Evolutionary conservation across 2,329 filamentous ascomycete species (phyloP).

Genomic region (Nannizziopsis arthrosporioides): DNA sequence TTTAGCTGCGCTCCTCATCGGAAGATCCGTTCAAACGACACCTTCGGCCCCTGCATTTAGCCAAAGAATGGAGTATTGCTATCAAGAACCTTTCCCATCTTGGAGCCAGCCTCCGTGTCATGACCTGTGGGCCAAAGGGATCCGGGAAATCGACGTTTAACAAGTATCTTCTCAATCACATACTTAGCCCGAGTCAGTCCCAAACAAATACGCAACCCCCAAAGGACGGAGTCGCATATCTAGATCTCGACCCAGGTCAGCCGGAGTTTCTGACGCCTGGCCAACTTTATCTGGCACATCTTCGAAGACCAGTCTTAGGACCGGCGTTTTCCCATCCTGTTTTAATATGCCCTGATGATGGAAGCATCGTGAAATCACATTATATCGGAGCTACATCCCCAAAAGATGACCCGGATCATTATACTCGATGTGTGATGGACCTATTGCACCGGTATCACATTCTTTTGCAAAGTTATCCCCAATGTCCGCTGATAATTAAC

Average conservation of each 20-base stretch:
- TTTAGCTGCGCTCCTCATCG: constrained; percentile 33
- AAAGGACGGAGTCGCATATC: constrained; percentile 38
- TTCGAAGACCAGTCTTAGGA: constrained; percentile 42
- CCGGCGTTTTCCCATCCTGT: constrained; percentile 45
- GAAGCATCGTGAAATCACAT: constrained; percentile 39
- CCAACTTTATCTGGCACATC: constrained; percentile 45
- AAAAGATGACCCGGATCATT: constrained; percentile 48
- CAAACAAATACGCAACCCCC: constrained; percentile 22
- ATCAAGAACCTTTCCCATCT: constrained; percentile 35
- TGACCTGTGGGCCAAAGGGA: constrained; percentile 45
- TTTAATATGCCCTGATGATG: constrained; percentile 25
- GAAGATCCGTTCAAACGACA: constrained; percentile 34
- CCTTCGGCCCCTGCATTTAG: constrained; percentile 33
- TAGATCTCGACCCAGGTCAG: constrained; percentile 49
- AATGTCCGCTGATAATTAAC: constrained; percentile 45
- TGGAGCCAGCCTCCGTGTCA: constrained; percentile 30
- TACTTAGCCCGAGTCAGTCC: constrained; percentile 34
- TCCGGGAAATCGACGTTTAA: constrained; percentile 51
- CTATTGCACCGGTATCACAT: constrained; percentile 40
- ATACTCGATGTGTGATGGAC: constrained; percentile 41
- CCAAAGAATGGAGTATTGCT: constrained; percentile 34
- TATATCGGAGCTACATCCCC: constrained; percentile 43
- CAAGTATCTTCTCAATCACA: constrained; percentile 44
- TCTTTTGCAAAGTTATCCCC: constrained; percentile 30
- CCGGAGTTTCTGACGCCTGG: constrained; percentile 50